phyloP scores from a whole-genome alignment of 345 rosid species.

The Gynandropsis gynandra region DNA sequence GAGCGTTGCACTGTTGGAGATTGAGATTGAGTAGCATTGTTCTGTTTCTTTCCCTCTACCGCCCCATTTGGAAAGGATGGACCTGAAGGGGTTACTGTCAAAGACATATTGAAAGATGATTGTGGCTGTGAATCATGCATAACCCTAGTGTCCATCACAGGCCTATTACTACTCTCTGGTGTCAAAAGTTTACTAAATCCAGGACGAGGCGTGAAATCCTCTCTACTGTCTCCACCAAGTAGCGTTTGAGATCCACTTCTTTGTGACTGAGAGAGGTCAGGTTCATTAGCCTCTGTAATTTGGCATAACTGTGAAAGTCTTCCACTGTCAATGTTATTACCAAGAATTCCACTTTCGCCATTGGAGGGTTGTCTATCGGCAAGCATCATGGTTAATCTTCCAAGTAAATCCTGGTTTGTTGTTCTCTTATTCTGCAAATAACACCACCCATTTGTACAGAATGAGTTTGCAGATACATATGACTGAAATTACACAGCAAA shows the following conservation, averaged over 20 bases:
- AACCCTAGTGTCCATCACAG: constrained; percentile 45
- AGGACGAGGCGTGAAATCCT: constrained; percentile 31
- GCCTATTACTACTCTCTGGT: constrained; percentile 27
- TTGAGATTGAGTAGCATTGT: constrained; percentile 32
- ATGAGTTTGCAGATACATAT: too few species aligned
- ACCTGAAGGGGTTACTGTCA: constrained; percentile 39
- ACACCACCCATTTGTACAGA: constrained; percentile 4
- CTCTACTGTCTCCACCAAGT: constrained; percentile 35
- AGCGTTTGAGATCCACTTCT: constrained; percentile 30
- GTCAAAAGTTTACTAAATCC: constrained; percentile 26
- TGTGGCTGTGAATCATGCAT: constrained; percentile 44
- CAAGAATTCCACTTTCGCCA: constrained; percentile 30
- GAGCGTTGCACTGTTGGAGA: constrained; percentile 44
- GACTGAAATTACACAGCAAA: neutral
- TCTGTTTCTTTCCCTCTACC: constrained; percentile 43
- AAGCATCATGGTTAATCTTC: constrained; percentile 28
- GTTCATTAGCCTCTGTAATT: constrained; percentile 31
- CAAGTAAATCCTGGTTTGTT: constrained; percentile 38
- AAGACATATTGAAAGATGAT: constrained; percentile 52
- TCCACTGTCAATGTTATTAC: constrained; percentile 34
- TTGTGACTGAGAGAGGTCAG: constrained; percentile 24
- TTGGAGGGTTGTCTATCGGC: constrained; percentile 27
- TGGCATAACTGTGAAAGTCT: too few species aligned
- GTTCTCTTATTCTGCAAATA: constrained; percentile 33
- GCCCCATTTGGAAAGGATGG: constrained; percentile 35